Evolutionary conservation across 208 protist species (phyloP).

Genomic region (Leishmania martiniquensis): DNA sequence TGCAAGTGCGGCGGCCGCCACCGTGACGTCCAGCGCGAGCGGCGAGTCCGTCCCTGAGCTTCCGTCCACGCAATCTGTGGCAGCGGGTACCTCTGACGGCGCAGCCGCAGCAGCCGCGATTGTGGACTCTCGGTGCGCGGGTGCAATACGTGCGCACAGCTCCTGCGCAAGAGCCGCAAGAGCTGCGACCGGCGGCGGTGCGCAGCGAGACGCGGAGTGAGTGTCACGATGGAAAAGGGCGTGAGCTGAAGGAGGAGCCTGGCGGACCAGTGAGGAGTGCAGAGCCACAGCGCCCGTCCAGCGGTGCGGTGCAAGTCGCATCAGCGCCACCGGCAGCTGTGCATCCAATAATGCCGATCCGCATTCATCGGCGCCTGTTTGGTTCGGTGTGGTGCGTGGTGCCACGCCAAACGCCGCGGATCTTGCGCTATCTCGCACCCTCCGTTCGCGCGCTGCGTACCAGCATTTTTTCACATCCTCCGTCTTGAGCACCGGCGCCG

Average conservation of each 20-base stretch:
- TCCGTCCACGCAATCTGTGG: neutral
- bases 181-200: neutral
- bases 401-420: neutral
- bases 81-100: neutral
- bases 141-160: neutral
- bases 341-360: slow-evolving; percentile 6
- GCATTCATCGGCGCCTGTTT: slow-evolving; percentile 1
- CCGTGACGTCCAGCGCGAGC: neutral
- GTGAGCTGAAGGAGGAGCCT: neutral
- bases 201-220: neutral
- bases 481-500: slow-evolving; percentile 30
- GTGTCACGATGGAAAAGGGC: neutral
- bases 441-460: slow-evolving; percentile 5
- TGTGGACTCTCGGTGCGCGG: neutral
- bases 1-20: neutral
- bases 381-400: neutral
- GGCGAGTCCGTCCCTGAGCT: neutral
- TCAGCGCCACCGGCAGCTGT: slow-evolving; percentile 26
- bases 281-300: slow-evolving; percentile 17
- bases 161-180: neutral
- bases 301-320: slow-evolving; percentile 25
- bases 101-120: neutral
- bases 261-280: neutral
- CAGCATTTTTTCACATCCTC: slow-evolving; percentile 19
- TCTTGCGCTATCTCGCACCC: neutral